Evolutionary conservation across 1,284 basidiomycete species (phyloP).

Genomic region (Marasmius oreades): DNA sequence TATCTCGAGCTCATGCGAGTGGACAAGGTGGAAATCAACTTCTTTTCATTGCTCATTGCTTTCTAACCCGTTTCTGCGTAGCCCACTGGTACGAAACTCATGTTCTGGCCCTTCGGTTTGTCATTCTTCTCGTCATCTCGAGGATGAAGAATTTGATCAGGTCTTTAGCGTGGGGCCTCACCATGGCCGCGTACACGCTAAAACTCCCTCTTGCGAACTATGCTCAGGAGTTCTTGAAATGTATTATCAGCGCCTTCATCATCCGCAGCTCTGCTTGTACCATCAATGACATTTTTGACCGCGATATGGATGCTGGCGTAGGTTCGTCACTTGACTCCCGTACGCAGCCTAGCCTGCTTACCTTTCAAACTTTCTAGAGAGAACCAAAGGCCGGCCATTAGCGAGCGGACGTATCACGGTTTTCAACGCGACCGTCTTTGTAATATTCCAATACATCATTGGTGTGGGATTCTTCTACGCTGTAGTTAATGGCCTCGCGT

Average conservation of each 20-base stretch:
- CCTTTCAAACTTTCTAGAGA: slow-evolving; percentile 26
- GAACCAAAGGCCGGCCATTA: slow-evolving; percentile 43
- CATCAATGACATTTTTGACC: slow-evolving; percentile 52
- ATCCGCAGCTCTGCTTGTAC: slow-evolving; percentile 48
- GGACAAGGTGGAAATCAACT: slow-evolving; percentile 36
- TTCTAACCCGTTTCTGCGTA: slow-evolving; percentile 15
- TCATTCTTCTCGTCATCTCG: not conserved
- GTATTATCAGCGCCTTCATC: slow-evolving; percentile 35
- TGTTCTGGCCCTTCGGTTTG: slow-evolving; percentile 55
- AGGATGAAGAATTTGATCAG: not conserved
- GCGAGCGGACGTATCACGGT: slow-evolving; percentile 46
- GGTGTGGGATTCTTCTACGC: slow-evolving; percentile 38
- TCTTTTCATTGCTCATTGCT: not conserved
- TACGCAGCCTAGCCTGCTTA: not conserved
- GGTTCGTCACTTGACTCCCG: slow-evolving; percentile 26
- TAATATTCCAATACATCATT: slow-evolving; percentile 38
- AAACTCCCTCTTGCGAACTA: slow-evolving; percentile 30
- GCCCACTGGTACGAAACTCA: slow-evolving; percentile 49
- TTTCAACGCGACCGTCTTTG: slow-evolving; percentile 33
- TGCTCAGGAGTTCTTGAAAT: slow-evolving; percentile 26
- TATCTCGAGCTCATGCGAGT: slow-evolving; percentile 50
- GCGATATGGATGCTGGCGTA: slow-evolving; percentile 46
- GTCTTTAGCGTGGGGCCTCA: slow-evolving; percentile 41
- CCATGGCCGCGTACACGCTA: slow-evolving; percentile 38
- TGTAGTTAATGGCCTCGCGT: slow-evolving; percentile 37